Conservation (phyloP, 208 protist genomes). For the Crithidia bombi region DNA sequence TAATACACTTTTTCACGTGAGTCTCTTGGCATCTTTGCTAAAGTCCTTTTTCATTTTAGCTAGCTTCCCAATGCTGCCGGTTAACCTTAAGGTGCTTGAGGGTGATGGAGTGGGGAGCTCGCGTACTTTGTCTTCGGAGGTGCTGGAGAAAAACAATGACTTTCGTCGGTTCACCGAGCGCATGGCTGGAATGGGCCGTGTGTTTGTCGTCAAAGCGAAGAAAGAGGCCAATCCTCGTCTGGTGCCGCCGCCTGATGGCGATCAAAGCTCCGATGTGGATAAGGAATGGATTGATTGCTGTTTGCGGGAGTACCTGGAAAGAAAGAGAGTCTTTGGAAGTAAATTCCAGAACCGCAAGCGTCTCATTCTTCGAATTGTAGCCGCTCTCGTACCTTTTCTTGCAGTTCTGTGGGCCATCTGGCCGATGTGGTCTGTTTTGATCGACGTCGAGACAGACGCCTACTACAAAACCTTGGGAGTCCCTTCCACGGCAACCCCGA, state of each 20-base stretch:
- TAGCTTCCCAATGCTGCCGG: conserved; percentile 1
- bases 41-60: conserved; percentile 24
- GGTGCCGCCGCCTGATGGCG: conserved; percentile 12
- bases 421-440: conserved; percentile 80
- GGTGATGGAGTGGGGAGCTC: not conserved
- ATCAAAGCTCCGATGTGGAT: not conserved
- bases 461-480: conserved; percentile 71
- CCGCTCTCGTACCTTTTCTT: conserved; percentile 34
- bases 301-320: conserved; percentile 69
- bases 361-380: conserved; percentile 33
- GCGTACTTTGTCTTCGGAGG: conserved; percentile 19
- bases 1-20: not conserved
- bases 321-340: conserved; percentile 50
- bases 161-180: conserved; percentile 38
- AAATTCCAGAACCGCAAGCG: conserved; percentile 24
- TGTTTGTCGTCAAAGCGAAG: conserved; percentile 33
- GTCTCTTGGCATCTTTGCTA: not conserved
- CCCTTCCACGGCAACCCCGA: conserved; percentile 31
- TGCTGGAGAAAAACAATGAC: conserved; percentile 33
- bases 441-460: conserved; percentile 71
- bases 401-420: conserved; percentile 49
- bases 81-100: conserved; percentile 11
- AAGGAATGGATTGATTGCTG: conserved; percentile 72
- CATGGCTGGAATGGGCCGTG: conserved; percentile 30
- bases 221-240: conserved; percentile 5